Evolutionary conservation across 768 basidiomycete species (phyloP).

Genomic region (Rhizopogon sp.): DNA sequence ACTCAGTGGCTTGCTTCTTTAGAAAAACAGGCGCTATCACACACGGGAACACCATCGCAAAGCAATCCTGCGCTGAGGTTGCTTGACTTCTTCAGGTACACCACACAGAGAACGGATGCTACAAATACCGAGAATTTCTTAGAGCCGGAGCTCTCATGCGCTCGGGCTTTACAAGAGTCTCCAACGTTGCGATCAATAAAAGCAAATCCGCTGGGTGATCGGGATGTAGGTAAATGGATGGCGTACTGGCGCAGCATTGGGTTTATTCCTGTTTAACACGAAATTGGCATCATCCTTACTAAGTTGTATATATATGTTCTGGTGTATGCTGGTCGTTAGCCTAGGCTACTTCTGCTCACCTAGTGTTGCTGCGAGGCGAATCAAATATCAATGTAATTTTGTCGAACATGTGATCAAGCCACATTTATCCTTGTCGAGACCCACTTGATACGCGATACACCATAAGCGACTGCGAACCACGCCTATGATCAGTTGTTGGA

Average conservation of each 20-base stretch:
- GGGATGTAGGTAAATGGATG: constrained; percentile 2
- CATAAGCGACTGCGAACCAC: too few relatives aligned
- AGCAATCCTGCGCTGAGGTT: constrained; percentile 6
- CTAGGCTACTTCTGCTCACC: too few relatives aligned
- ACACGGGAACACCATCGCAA: neutral
- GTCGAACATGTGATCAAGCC: too few relatives aligned
- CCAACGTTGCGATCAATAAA: neutral
- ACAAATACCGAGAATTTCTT: constrained; percentile 1
- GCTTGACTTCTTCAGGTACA: constrained; percentile 4
- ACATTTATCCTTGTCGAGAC: too few relatives aligned
- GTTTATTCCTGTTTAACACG: neutral
- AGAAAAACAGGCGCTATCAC: constrained; percentile 5
- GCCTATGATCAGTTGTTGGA: too few relatives aligned
- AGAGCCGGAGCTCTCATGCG: neutral
- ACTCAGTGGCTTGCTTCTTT: constrained; percentile 25
- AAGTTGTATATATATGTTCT: too few relatives aligned
- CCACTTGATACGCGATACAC: too few relatives aligned
- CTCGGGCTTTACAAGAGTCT: constrained; percentile 1
- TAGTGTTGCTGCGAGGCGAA: too few relatives aligned
- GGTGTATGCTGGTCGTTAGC: too few relatives aligned
- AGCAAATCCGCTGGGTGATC: neutral
- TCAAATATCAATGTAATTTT: too few relatives aligned
- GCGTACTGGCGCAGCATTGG: constrained; percentile 5
- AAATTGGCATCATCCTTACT: neutral
- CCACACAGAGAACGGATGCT: neutral